Evolutionary conservation across 1,284 basidiomycete genomes (phyloP).

Genomic region (Tremellales sp.): DNA sequence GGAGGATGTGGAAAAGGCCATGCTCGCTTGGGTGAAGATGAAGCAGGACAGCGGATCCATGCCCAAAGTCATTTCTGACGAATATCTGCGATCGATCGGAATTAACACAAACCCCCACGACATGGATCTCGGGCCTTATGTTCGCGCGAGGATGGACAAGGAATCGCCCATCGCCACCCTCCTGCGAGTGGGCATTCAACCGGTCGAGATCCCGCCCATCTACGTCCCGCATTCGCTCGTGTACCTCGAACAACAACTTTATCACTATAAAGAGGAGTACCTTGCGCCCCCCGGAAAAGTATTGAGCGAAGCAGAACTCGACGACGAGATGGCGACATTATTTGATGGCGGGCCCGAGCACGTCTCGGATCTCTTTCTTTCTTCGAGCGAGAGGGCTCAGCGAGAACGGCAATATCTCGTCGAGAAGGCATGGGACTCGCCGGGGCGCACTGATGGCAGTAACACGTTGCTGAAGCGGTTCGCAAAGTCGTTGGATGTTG

Average conservation of each 20-base stretch:
- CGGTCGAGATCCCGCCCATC: slow-evolving; percentile 27
- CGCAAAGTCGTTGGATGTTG: not conserved
- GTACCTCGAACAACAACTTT: slow-evolving; percentile 8
- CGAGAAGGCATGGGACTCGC: not conserved
- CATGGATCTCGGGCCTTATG: slow-evolving; percentile 23
- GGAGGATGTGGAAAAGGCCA: slow-evolving; percentile 16
- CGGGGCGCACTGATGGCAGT: not conserved
- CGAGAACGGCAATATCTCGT: not conserved
- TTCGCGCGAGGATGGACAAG: slow-evolving; percentile 8
- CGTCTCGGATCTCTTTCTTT: slow-evolving; percentile 2
- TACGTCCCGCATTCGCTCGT: slow-evolving; percentile 27
- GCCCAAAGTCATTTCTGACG: slow-evolving; percentile 13
- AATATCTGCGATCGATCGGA: slow-evolving; percentile 26
- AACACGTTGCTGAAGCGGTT: not conserved
- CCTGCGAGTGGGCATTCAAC: slow-evolving; percentile 27
- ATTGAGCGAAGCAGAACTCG: slow-evolving; percentile 6
- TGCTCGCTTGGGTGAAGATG: slow-evolving; percentile 23
- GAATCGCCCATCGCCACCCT: slow-evolving; percentile 33
- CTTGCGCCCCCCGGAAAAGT: slow-evolving; percentile 3
- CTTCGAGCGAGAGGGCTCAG: not conserved
- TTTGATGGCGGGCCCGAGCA: slow-evolving; percentile 11
- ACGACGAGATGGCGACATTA: slow-evolving; percentile 15
- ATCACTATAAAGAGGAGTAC: not conserved
- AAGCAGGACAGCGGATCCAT: slow-evolving; percentile 16
- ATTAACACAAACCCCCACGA: slow-evolving; percentile 16